These are phyloP conservation scores for Ustilago nuda DNA, from an alignment of 1,284 basidiomycete species.

Conservation along the genomic window DNA sequence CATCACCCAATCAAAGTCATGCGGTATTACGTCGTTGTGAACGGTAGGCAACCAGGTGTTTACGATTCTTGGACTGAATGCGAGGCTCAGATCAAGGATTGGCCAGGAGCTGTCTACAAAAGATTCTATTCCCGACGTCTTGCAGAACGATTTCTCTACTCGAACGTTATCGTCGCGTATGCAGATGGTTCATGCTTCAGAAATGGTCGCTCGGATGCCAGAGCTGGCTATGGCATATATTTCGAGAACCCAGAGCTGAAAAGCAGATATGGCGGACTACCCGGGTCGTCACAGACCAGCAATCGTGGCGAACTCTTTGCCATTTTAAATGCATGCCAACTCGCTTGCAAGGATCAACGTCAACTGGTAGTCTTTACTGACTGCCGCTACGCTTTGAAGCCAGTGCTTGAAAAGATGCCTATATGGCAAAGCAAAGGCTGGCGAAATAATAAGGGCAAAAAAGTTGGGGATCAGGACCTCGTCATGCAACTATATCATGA, in stretches of 20 bases:
- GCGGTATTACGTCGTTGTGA: not conserved
- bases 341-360: not conserved
- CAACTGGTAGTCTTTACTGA: not conserved
- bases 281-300: not conserved
- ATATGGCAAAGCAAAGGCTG: not conserved
- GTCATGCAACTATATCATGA: not conserved
- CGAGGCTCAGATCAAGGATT: not conserved
- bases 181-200: not conserved
- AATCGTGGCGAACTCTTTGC: not conserved
- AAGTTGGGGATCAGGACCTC: not conserved
- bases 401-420: not conserved
- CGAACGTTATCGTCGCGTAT: not conserved
- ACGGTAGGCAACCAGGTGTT: not conserved
- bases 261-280: not conserved
- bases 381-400: not conserved
- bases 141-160: not conserved
- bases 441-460: not conserved
- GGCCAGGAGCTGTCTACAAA: not conserved
- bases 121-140: not conserved
- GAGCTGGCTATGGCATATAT: conserved; percentile 3
- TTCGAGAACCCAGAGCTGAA: not conserved
- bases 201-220: not conserved
- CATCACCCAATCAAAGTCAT: no score
- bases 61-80: not conserved
- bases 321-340: not conserved